Evolutionary conservation across 78 protist species (phyloP).

Genomic region (Pigoraptor vietnamica): DNA sequence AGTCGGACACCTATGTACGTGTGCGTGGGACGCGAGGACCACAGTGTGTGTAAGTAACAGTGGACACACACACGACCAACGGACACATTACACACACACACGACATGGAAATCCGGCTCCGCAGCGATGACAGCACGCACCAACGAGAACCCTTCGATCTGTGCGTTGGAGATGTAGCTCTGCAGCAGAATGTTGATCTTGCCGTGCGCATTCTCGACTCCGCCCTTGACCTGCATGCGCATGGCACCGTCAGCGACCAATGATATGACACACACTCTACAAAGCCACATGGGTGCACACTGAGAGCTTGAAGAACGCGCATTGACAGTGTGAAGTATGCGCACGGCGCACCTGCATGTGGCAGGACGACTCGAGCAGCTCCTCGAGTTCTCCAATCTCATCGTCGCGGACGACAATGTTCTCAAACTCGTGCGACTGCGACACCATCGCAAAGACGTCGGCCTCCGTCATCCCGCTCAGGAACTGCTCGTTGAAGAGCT

Average conservation of each 20-base stretch:
- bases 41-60: no score
- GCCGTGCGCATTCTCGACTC: constrained; percentile 14
- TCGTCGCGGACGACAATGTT: constrained; percentile 79
- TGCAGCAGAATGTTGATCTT: constrained; percentile 81
- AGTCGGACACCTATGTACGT: constrained; percentile 50
- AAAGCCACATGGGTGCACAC: no score
- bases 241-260: background rate
- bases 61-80: no score
- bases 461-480: constrained; percentile 45
- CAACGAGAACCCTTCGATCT: constrained; percentile 67
- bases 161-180: constrained; percentile 62
- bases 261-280: no score
- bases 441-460: constrained; percentile 58
- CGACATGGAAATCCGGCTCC: no score
- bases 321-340: background rate
- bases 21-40: no score
- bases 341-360: background rate
- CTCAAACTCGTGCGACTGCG: constrained; percentile 79
- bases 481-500: constrained; percentile 41
- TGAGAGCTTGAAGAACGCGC: background rate
- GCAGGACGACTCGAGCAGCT: constrained; percentile 10
- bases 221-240: constrained; percentile 10
- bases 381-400: constrained; percentile 75
- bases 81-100: no score
- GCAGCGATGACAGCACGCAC: no score